phyloP scores from a whole-genome alignment of 1,284 basidiomycete species.

The Puccinia novopanici region DNA sequence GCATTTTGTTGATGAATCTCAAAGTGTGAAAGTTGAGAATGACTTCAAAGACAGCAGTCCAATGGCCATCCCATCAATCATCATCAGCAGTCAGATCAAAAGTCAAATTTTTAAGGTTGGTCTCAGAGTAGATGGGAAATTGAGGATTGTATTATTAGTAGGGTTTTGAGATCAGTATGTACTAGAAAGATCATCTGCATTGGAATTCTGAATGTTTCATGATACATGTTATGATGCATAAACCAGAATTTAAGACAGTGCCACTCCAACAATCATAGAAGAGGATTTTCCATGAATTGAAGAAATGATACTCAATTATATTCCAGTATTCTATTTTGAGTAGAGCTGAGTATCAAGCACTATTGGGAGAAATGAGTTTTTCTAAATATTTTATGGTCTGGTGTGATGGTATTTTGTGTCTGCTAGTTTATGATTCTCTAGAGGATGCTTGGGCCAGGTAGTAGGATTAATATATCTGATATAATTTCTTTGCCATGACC shows the following conservation, averaged over 20 bases:
- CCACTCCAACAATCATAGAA: slow-evolving; percentile 22
- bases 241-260: slow-evolving; percentile 25
- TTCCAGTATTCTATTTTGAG: slow-evolving; percentile 5
- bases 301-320: slow-evolving; percentile 29
- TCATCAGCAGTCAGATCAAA: background rate
- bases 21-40: slow-evolving; percentile 20
- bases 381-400: background rate
- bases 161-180: no score
- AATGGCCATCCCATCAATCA: slow-evolving; percentile 28
- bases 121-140: no score
- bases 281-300: slow-evolving; percentile 36
- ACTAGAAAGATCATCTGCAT: no score
- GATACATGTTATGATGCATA: slow-evolving; percentile 12
- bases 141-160: no score
- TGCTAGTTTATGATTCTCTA: background rate
- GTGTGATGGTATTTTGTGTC: background rate
- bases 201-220: no score
- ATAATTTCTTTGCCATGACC: background rate
- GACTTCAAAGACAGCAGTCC: slow-evolving; percentile 15
- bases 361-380: background rate
- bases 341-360: slow-evolving; percentile 9
- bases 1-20: slow-evolving; percentile 2
- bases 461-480: slow-evolving; percentile 12
- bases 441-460: slow-evolving; percentile 8
- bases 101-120: background rate